phyloP scores from a whole-genome alignment of 1,284 basidiomycete species.

The Ustilago lituana region DNA sequence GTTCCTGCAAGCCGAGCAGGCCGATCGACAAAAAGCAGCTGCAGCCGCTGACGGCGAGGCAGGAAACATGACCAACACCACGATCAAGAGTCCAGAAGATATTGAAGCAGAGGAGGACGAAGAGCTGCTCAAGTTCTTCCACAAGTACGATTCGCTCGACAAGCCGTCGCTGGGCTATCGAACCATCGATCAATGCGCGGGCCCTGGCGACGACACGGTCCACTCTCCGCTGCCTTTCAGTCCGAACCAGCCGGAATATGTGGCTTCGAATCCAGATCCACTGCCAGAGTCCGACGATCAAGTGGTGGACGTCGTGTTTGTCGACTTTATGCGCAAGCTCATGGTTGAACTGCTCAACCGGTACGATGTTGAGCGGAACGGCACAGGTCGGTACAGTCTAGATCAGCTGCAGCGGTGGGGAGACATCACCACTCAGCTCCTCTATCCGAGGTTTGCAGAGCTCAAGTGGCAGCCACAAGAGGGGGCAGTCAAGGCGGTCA shows the following conservation, averaged over 20 bases:
- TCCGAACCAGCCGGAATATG: constrained; percentile 60
- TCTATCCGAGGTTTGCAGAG: constrained; percentile 59
- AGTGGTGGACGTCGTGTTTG: constrained; percentile 53
- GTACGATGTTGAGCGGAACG: constrained; percentile 35
- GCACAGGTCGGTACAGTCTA: constrained; percentile 27
- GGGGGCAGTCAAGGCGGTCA: constrained; percentile 26
- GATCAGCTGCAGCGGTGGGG: constrained; percentile 53
- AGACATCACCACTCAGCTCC: constrained; percentile 58
- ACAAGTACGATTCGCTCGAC: constrained; percentile 43
- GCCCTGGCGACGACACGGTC: constrained; percentile 60
- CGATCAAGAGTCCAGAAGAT: constrained; percentile 24
- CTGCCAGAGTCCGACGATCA: constrained; percentile 29
- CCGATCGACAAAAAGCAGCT: constrained; percentile 16
- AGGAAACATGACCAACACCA: constrained; percentile 11
- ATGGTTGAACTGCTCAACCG: constrained; percentile 44
- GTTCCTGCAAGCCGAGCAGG: constrained; percentile 31
- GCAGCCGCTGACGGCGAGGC: constrained; percentile 22
- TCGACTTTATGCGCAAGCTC: constrained; percentile 39
- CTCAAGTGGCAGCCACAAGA: constrained; percentile 46
- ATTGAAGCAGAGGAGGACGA: constrained; percentile 50
- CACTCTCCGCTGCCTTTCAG: constrained; percentile 53
- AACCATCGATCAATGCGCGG: constrained; percentile 59
- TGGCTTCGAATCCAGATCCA: constrained; percentile 51
- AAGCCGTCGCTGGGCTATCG: constrained; percentile 62
- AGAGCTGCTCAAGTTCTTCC: constrained; percentile 30